phyloP scores from a whole-genome alignment of 2,329 filamentous ascomycete species.

The Boeremia exigua region DNA sequence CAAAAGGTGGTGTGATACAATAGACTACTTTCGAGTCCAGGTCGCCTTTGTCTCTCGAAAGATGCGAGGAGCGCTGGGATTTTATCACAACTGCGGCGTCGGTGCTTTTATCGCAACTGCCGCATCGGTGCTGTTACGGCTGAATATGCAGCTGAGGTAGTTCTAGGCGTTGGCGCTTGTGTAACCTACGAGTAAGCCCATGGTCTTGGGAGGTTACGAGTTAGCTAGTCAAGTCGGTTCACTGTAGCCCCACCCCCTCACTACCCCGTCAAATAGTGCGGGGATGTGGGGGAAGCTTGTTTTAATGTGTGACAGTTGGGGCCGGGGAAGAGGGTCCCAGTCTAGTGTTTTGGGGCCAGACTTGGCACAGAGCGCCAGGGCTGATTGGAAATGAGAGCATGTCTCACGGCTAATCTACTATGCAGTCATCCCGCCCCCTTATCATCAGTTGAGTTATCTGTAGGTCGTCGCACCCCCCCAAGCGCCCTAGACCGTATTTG shows the following conservation, averaged over 20 bases:
- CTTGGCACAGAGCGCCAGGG: neutral
- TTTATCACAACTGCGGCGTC: neutral
- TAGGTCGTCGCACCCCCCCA: too few relatives aligned
- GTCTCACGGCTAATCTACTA: neutral
- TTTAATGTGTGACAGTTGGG: neutral
- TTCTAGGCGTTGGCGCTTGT: neutral
- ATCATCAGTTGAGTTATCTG: too few relatives aligned
- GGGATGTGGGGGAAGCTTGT: neutral
- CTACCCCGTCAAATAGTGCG: neutral
- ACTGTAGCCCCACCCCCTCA: conserved; percentile 1
- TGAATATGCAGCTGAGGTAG: neutral
- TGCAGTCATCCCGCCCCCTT: too few relatives aligned
- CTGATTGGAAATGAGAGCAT: neutral
- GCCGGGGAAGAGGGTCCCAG: neutral
- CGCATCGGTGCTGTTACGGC: neutral
- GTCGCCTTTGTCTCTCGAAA: neutral
- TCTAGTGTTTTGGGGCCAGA: neutral
- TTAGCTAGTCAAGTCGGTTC: neutral
- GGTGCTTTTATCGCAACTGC: neutral
- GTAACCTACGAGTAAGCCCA: neutral
- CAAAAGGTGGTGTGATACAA: neutral
- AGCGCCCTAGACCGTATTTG: too few relatives aligned
- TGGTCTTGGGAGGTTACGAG: neutral
- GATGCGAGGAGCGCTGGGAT: neutral
- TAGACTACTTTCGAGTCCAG: neutral